Percentiles rank a stretch among this genome's conserved stretches.
Evolutionary conservation across 169 alveolate species (phyloP).

Genomic region (Cryptosporidium tyzzeri): DNA sequence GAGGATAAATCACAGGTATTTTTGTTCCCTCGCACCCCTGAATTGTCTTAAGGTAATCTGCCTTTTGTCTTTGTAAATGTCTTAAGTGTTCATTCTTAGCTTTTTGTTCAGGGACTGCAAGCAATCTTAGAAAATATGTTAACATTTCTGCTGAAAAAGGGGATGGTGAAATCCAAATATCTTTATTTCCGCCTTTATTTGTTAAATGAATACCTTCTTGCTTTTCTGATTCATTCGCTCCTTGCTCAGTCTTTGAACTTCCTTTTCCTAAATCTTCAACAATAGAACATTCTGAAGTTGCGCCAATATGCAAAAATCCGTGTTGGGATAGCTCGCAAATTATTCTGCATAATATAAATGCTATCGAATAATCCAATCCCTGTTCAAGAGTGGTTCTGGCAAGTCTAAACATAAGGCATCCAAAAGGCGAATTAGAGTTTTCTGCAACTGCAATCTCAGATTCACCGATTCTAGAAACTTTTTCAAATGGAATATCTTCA

Average conservation of each 20-base stretch:
- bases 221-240: background rate
- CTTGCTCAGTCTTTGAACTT: background rate
- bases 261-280: background rate
- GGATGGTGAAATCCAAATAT: slow-evolving; percentile 62
- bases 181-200: background rate
- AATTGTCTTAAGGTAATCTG: slow-evolving; percentile 29
- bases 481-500: slow-evolving; percentile 53
- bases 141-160: slow-evolving; percentile 74
- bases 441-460: slow-evolving; percentile 16
- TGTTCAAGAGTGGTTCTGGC: slow-evolving; percentile 74
- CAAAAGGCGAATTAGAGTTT: slow-evolving; percentile 52
- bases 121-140: slow-evolving; percentile 55
- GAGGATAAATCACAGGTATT: slow-evolving; percentile 65
- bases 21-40: background rate
- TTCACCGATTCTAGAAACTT: background rate
- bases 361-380: slow-evolving; percentile 65
- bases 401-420: slow-evolving; percentile 38
- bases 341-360: slow-evolving; percentile 45
- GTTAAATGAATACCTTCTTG: background rate
- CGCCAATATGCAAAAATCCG: slow-evolving; percentile 61
- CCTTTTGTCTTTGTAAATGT: slow-evolving; percentile 61
- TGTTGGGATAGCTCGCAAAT: slow-evolving; percentile 57
- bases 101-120: slow-evolving; percentile 68
- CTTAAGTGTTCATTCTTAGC: slow-evolving; percentile 61
- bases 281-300: slow-evolving; percentile 1